These are phyloP conservation scores for Geranium brycei DNA, from an alignment of 345 rosid species.

Conservation along the genomic window DNA sequence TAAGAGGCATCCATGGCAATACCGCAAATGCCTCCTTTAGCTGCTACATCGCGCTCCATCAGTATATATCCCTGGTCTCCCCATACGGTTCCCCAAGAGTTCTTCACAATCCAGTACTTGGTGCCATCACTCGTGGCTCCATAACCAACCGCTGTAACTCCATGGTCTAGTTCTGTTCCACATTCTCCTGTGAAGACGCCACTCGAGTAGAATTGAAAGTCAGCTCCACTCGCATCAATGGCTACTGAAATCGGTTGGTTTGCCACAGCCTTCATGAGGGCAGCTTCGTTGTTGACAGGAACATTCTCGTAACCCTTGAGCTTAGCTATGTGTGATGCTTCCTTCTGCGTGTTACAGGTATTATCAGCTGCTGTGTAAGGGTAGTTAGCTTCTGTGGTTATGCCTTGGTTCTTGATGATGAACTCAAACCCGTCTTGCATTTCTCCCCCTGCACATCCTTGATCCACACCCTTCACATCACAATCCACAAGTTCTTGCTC, in stretches of 20 bases:
- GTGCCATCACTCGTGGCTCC: no score
- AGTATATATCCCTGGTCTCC: neutral
- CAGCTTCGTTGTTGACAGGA: conserved; percentile 4
- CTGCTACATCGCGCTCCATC: neutral
- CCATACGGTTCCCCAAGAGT: neutral
- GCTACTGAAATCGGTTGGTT: no score
- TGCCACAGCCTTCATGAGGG: neutral
- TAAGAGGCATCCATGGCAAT: neutral
- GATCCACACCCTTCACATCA: conserved; percentile 6
- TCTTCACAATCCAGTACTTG: neutral
- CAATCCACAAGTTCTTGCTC: conserved; percentile 22
- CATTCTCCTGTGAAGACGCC: no score
- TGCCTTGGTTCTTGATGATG: conserved; percentile 11
- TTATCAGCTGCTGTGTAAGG: conserved; percentile 6
- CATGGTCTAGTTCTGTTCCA: no score
- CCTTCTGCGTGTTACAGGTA: conserved; percentile 14
- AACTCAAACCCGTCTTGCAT: conserved; percentile 27
- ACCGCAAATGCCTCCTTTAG: neutral
- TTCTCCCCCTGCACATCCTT: conserved; percentile 19
- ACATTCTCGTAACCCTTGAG: conserved; percentile 21
- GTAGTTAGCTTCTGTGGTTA: conserved; percentile 12
- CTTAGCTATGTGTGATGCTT: conserved; percentile 10
- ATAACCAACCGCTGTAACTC: no score
- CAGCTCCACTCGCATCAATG: neutral
- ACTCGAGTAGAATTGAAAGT: no score